Evolutionary conservation across 352 stramenopile genomes (phyloP), one percentile per base, ranked within the genome.

Genomic region (Paralagenidium karlingii): DNA sequence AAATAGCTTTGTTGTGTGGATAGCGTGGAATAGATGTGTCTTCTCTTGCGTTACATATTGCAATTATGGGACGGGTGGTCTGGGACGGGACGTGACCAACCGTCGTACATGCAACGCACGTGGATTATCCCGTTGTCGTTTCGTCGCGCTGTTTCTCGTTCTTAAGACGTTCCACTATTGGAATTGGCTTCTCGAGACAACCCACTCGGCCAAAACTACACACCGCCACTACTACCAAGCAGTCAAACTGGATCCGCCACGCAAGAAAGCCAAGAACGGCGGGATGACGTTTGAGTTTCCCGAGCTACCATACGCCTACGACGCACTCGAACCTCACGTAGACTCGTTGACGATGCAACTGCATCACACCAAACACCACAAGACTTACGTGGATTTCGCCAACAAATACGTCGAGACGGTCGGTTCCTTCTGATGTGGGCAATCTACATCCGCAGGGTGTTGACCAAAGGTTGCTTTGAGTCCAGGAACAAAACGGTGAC

Each of bases 331-430:
- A 43, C 67, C 67, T 22, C 60, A 58, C 25, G 53, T 81, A 20
- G 62, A 66, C 39, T 39, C 64, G 44, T 46, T 67, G 29, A 81
- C 66, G 20, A 60, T 81, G 56, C 62, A 52, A 19, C 56, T 78
- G 25, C 67, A 81, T 41, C 67, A 81, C 39, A 63, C 59, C 37
- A 68, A 78, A 32, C 67, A 81, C 51, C 67, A 81, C 53, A 52
- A 67, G 45, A 58, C 56, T 5, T 67, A 67, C 49, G 51, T 63
- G 25, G 29, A 57, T 38, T 55, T 51, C 40, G 31, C 55, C 55
- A 61, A 79, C 34, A 53, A 51, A 27, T 46, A 50, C 18, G 42
- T 69, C 41, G 37, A 45, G 65, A 87, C 55, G 34, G 78, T 69
- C 10, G 82, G 77, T 43, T 22, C 40, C 24, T 43, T 82, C 28